Evolutionary conservation across 2,329 filamentous ascomycete genomes (phyloP).

Genomic region (Coniochaeta sp.): DNA sequence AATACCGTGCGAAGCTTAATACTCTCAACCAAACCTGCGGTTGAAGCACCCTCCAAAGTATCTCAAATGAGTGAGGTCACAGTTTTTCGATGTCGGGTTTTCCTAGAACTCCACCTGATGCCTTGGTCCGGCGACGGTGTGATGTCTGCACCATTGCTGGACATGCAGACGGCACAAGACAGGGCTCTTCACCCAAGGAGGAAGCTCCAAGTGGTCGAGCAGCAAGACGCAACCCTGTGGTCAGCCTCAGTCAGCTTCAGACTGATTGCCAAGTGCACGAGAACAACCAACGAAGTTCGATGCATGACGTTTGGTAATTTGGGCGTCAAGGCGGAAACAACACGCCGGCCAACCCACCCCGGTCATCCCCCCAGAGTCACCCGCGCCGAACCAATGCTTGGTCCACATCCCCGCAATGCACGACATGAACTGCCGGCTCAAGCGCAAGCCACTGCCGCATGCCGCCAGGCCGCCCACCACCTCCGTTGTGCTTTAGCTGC

Average conservation of each 20-base stretch:
- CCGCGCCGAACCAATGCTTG: background rate
- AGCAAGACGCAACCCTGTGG: background rate
- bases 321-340: background rate
- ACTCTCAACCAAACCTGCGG: too few species aligned
- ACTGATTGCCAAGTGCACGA: background rate
- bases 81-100: too few species aligned
- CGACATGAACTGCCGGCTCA: slow-evolving; percentile 1
- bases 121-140: background rate
- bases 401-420: background rate
- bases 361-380: background rate
- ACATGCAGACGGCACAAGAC: background rate
- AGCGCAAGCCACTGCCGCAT: slow-evolving; percentile 1
- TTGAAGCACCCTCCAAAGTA: too few species aligned
- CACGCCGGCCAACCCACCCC: background rate
- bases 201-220: background rate
- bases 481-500: background rate
- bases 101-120: background rate
- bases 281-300: background rate
- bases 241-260: background rate
- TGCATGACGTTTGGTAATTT: background rate
- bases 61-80: background rate
- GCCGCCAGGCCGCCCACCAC: background rate
- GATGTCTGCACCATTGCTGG: background rate
- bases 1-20: too few species aligned
- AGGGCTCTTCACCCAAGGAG: background rate